Base-by-base conservation (phyloP, 1,284 basidiomycete species). In the Fomitiporia mediterranea region DNA sequence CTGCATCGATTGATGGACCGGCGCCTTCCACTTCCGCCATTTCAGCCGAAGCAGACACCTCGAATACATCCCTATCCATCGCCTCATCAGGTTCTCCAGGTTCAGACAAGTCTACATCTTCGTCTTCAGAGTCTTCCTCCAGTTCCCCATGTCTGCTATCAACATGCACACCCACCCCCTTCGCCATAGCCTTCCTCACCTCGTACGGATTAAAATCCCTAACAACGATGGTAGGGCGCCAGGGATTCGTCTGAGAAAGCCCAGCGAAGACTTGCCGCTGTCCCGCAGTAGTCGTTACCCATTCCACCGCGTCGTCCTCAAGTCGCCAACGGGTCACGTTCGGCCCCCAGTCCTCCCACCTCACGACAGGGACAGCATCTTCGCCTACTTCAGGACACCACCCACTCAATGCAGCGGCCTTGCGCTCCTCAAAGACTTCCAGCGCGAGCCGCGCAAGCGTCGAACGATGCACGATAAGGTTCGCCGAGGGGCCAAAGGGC, bases 281-380 rank as follows among this genome's bases (percentile, higher is more conserved):
- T 23, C 56, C 56, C 15, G 56, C 50, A 19, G 51, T 53, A 3
- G 44, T 57, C 8, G 51, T 53, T 1, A 48, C 28, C 51, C 50
- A 57, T 3, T 47, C 43, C 5, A 42, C 27, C 32, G 15, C 11
- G 6, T 48, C 32, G 1, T 47, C 50, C 4, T 48, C 56, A 8
- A 53, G 17, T 2, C 43, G 42, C 54, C 46, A 56, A 4, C 54
- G 35, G 7, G 51, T 49, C 19, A 19, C 28, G 7, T 28, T 37
- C 28, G 51, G 51, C 11, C 56, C 51, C 56, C 56, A 57, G 1
- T 53, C 32, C 15, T 19, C n/a, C 56, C 56, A 57, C n/a, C 23
- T 4, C n/a, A 28, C 23, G 3, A 13, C 27, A 21, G 34, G 23
- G 25, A 17, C 9, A 11, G 4, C 17, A 9, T 13, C 17, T 5